Base-by-base conservation (phyloP, 2,329 filamentous ascomycete genomes). In the Ceratocystis colombiana region DNA sequence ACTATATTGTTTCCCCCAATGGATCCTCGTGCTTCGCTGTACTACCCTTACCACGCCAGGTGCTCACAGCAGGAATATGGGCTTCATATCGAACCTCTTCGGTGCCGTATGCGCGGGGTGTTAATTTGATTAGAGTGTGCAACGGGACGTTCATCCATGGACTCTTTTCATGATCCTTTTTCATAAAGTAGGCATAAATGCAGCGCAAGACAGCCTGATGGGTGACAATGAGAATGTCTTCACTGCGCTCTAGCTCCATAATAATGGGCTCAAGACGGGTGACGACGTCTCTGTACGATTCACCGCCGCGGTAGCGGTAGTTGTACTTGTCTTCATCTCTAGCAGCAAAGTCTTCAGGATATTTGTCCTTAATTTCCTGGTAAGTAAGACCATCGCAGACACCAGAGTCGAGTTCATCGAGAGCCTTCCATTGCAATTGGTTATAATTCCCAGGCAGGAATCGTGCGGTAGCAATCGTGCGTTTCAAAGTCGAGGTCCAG, bases 281-380 rank as follows among this genome's bases (percentile, higher is more conserved):
- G 50, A 99, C 94, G 1, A 99, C 93, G 73, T 99, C 94, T 66
- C 93, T 89, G 76, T 99, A 87, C 68, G 89, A 95, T 78, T 99
- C 94, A 65, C 94, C 94, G 69, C 94, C 94, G 4, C 94, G 88
- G 77, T 99, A 99, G 67, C 94, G 90, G 78, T 99, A 99, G 79
- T 99, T 97, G 84, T 97, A 97, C 77, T 99, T 99, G 80, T 99
- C 94, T 71, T 96, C 90, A 75, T 99, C 94, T 69, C 94, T 90
- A 44, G 93, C 91, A 62, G 86, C 85, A 77, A 99, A 99, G 77
- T 99, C 94, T 71, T 96, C 92, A 0, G 94, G 94, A 74, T 90
- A 97, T 65, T 83, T 79, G 72, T 95, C 85, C 72, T 94, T 90
- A 73, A 99, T 97, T 74, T 99, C 88, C 72, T 90, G 89, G 75